Conservation (phyloP, 805 yeast genomes). For the Ascoidea rubescens region DNA sequence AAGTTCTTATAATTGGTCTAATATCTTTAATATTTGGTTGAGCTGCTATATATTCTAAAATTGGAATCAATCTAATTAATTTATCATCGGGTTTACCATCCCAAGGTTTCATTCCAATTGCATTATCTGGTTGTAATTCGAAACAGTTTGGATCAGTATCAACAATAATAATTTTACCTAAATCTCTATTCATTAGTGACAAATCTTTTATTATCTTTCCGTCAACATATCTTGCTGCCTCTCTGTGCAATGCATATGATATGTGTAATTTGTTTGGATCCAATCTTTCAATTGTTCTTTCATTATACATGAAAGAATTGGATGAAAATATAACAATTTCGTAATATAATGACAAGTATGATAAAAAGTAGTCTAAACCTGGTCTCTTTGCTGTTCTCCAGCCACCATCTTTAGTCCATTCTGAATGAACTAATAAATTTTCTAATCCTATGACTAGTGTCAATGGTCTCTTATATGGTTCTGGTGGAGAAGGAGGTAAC, state of each 20-base stretch:
- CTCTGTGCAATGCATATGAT: slow-evolving; percentile 78
- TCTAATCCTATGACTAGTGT: slow-evolving; percentile 84
- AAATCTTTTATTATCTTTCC: slow-evolving; percentile 86
- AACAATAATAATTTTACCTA: slow-evolving; percentile 62
- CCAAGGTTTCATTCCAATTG: slow-evolving; percentile 80
- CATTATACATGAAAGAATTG: slow-evolving; percentile 75
- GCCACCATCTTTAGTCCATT: slow-evolving; percentile 84
- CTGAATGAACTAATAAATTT: slow-evolving; percentile 80
- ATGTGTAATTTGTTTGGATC: slow-evolving; percentile 90
- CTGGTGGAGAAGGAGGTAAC: slow-evolving; percentile 80
- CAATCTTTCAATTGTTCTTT: slow-evolving; percentile 70
- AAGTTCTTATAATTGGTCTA: slow-evolving; percentile 73
- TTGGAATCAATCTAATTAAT: slow-evolving; percentile 72
- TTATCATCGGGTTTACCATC: slow-evolving; percentile 72
- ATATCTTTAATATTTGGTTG: slow-evolving; percentile 55
- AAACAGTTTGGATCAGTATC: slow-evolving; percentile 66
- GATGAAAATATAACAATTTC: slow-evolving; percentile 88
- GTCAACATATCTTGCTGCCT: slow-evolving; percentile 80
- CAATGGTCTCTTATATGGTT: slow-evolving; percentile 82
- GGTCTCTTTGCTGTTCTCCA: slow-evolving; percentile 99
- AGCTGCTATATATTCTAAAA: slow-evolving; percentile 82
- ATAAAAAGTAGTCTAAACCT: slow-evolving; percentile 92
- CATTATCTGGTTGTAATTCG: slow-evolving; percentile 84
- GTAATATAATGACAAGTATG: slow-evolving; percentile 87
- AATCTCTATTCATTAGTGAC: slow-evolving; percentile 80